Evolutionary conservation across 768 basidiomycete genomes (phyloP), one percentile per base, ranked within the genome.

Genomic region (Mycena filopes): DNA sequence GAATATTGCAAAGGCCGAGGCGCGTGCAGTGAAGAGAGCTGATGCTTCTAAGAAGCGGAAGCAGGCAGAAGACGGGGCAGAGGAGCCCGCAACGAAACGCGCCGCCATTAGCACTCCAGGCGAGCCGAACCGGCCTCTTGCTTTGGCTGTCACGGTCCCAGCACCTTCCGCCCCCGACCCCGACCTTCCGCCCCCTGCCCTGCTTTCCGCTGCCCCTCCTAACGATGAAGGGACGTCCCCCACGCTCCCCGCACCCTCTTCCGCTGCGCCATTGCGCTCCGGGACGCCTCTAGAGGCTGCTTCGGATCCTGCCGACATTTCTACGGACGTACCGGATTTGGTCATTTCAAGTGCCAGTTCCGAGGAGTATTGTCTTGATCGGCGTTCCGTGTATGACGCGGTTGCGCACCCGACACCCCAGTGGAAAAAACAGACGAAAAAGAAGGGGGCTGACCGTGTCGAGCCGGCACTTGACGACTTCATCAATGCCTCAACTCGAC

Each of bases 1-100:
- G 26, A 70, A 72, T n/a, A 70, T 62, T 4, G 67, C 67, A 0
- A 62, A 62, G n/a, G 60, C 60, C 7, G 51, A 61, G 28, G 60
- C 29, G 4, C 42, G 60, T 2, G 60, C 60, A 0, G 23, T n/a
- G 6, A 47, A 55, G 38, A 13, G 53, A 15, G 51, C 51, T 0
- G 46, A 40, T 16, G n/a, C 60, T 13, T 8, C n/a, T 5, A 55
- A 62, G 42, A 60, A 45, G 15, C 40, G 59, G 21, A 51, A 50
- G 40, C 28, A 31, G 13, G 5, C 26, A 2, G 23, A 21, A 36
- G 25, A 21, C 20, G 26, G 12, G 0, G 40, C 1, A 7, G 48
- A 60, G 26, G 25, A 29, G 26, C 38, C 41, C 10, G 33, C 58
- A 2, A 18, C 58, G 3, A 59, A 49, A 16, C 58, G 58, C 2